Conservation (phyloP, 2,329 filamentous ascomycete genomes). For the Stemphylium beticola region DNA sequence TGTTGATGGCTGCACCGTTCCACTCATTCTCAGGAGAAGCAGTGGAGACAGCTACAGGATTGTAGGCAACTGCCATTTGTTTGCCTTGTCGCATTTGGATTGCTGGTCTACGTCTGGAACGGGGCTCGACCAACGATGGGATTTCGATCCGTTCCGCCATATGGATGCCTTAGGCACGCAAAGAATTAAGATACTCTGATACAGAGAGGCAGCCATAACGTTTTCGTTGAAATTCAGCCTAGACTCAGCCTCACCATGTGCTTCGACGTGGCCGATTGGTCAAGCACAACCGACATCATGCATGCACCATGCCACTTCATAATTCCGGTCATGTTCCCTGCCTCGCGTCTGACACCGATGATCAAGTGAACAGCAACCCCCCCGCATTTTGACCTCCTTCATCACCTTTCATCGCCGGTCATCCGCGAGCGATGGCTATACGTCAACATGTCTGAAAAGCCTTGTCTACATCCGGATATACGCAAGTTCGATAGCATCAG, state of each 20-base stretch:
- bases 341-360: background rate
- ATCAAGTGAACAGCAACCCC: no score
- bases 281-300: background rate
- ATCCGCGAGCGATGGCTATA: background rate
- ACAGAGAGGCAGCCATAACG: background rate
- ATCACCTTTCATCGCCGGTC: no score
- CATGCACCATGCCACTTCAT: background rate
- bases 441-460: background rate
- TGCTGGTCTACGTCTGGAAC: slow-evolving; percentile 15
- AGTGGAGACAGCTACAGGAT: slow-evolving; percentile 3
- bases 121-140: slow-evolving; percentile 14
- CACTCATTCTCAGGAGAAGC: slow-evolving; percentile 10
- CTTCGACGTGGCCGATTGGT: background rate
- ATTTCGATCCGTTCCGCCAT: slow-evolving; percentile 18
- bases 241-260: background rate
- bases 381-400: no score
- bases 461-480: slow-evolving; percentile 19
- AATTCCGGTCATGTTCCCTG: background rate
- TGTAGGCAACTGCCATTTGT: slow-evolving; percentile 14
- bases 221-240: background rate
- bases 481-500: slow-evolving; percentile 19
- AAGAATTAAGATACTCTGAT: slow-evolving; percentile 10
- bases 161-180: slow-evolving; percentile 15
- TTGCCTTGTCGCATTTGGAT: slow-evolving; percentile 15
- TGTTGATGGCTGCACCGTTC: slow-evolving; percentile 13